These are phyloP conservation scores for Gossypium aridum DNA, from an alignment of 441 rosid species.

Conservation along the genomic window DNA sequence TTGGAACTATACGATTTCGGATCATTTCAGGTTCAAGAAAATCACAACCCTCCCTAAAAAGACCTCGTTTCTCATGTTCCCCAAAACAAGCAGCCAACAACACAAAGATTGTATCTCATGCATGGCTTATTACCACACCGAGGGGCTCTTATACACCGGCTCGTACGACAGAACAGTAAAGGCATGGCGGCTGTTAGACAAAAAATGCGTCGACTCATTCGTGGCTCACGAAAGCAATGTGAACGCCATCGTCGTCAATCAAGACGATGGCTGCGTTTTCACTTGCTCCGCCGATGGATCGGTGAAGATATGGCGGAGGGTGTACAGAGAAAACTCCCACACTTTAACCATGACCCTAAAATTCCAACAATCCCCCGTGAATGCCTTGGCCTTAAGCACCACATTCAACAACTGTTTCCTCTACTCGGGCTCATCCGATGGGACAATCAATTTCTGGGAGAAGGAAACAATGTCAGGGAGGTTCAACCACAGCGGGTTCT, in stretches of 20 bases:
- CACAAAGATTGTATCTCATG: constrained; percentile 45
- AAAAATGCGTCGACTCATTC: constrained; percentile 48
- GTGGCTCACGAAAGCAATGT: constrained; percentile 49
- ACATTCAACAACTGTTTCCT: constrained; percentile 27
- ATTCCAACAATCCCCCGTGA: constrained; percentile 49
- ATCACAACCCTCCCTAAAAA: constrained; percentile 33
- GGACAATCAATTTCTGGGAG: constrained; percentile 50
- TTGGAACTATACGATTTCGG: constrained; percentile 34
- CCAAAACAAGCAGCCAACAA: constrained; percentile 22
- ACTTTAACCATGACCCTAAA: constrained; percentile 45
- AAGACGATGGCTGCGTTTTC: constrained; percentile 52
- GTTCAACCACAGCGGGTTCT: constrained; percentile 56
- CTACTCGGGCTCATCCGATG: constrained; percentile 50
- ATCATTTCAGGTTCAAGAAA: constrained; percentile 31
- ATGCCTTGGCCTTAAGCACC: constrained; percentile 41
- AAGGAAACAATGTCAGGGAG: constrained; percentile 44
- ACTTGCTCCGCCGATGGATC: constrained; percentile 51
- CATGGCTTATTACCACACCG: constrained; percentile 47
- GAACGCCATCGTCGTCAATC: constrained; percentile 37
- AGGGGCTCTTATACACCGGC: constrained; percentile 43
- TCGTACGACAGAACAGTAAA: constrained; percentile 42
- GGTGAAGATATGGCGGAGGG: constrained; percentile 52
- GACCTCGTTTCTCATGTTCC: constrained; percentile 26
- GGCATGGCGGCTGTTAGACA: constrained; percentile 39
- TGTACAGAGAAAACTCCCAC: constrained; percentile 45